These are phyloP conservation scores for Colletotrichum spaethianum DNA, from an alignment of 2,329 filamentous ascomycete species.

Conservation along the genomic window DNA sequence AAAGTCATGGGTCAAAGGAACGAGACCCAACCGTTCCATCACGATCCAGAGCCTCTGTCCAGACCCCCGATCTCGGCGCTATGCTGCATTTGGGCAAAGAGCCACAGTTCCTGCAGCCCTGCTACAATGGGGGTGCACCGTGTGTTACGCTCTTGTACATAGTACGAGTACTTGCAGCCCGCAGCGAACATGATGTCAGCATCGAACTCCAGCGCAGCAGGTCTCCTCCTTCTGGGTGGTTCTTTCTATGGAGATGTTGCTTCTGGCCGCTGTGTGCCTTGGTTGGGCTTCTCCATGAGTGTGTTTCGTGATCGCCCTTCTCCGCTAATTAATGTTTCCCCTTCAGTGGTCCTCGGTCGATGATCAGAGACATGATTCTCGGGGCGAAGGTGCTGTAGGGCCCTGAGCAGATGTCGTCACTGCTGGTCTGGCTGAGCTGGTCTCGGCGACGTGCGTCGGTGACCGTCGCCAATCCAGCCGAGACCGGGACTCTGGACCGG, in stretches of 20 bases:
- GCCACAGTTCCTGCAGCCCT: constrained; percentile 41
- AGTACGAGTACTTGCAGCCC: neutral
- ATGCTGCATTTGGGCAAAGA: constrained; percentile 22
- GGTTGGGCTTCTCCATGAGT: neutral
- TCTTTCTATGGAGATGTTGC: neutral
- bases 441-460: neutral
- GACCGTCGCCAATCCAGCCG: constrained; percentile 3
- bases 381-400: neutral
- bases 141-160: neutral
- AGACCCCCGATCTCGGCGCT: constrained; percentile 23
- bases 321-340: constrained; percentile 11
- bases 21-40: constrained; percentile 31
- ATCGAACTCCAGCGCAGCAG: neutral
- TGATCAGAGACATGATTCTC: neutral
- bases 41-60: constrained; percentile 35
- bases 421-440: neutral
- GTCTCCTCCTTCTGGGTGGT: neutral
- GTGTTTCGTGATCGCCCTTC: constrained; percentile 2
- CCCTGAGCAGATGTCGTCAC: neutral
- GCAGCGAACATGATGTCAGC: constrained; percentile 30
- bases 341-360: neutral
- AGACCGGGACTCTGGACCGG: neutral
- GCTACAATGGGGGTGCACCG: constrained; percentile 7
- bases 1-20: neutral
- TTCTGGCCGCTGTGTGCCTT: neutral